Conservation (phyloP, 1,139 yeast species). For the Geotrichum australiense region DNA sequence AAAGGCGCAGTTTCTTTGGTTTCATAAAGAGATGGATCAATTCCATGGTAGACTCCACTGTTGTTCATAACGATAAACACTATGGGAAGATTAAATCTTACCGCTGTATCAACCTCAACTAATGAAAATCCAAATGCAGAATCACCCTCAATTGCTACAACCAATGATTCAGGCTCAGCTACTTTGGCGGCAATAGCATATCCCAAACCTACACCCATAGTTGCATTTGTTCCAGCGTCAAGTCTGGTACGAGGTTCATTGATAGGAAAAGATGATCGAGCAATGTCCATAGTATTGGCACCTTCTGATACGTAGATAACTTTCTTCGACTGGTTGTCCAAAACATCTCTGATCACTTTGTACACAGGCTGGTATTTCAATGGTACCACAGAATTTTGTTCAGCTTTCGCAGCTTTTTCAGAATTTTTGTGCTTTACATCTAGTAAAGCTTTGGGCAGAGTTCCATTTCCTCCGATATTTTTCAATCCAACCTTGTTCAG, state of each 20-base stretch:
- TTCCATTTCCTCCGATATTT: constrained; percentile 15
- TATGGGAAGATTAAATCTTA: constrained; percentile 45
- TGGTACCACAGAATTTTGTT: constrained; percentile 30
- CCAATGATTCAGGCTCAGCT: constrained; percentile 40
- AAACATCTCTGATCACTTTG: constrained; percentile 39
- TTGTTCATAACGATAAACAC: constrained; percentile 59
- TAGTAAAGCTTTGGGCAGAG: constrained; percentile 32
- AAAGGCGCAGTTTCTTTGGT: constrained; percentile 29
- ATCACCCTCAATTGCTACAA: constrained; percentile 60
- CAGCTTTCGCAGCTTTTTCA: constrained; percentile 31
- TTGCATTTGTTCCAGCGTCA: constrained; percentile 67
- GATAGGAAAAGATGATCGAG: constrained; percentile 52
- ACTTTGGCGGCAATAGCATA: constrained; percentile 57
- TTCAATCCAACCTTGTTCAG: constrained; percentile 23
- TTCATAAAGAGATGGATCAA: constrained; percentile 34
- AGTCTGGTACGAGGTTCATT: constrained; percentile 46
- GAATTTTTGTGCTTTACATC: constrained; percentile 37
- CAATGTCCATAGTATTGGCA: constrained; percentile 64
- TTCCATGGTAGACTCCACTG: constrained; percentile 61
- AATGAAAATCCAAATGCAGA: constrained; percentile 68
- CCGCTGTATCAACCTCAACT: constrained; percentile 58
- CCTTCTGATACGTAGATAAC: constrained; percentile 53
- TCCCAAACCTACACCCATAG: constrained; percentile 65
- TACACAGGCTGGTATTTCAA: constrained; percentile 50
- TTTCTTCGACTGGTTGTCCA: constrained; percentile 28